Base-by-base conservation (phyloP, 805 yeast genomes). In the Nakazawaea wickerhamii region DNA sequence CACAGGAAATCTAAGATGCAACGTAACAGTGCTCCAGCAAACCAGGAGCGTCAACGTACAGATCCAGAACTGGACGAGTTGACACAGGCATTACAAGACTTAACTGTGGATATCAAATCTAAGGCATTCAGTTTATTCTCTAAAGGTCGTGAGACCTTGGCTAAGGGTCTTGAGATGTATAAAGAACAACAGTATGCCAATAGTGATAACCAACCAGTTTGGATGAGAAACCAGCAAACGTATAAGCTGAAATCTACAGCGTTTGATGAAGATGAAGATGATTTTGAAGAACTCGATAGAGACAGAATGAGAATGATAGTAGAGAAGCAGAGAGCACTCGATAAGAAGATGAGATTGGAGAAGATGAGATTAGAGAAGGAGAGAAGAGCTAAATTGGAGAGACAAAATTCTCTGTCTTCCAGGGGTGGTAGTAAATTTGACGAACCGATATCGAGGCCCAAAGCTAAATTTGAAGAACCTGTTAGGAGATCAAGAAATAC, bases 161-260 rank as follows among this genome's bases (percentile, higher is more conserved):
- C 77, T 48, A 75, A 77, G 50, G 84, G 84, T 31, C 63, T 81
- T 22, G 84, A 77, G 40, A 75, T 73, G 54, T 75, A 81, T 50
- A 75, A 74, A 48, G 59, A 57, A 27, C 60, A 59, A 34, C 59
- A 48, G 30, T 40, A 57, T 43, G 52, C 55, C 33, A 55, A 55
- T 10, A 55, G 54, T 33, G 57, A 59, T 31, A 58, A 60, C 38
- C 55, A 64, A 49, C 95, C 95, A 0, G 77, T 81, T 1, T 86
- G 95, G 95, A 81, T 86, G 89, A 70, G 65, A 44, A 72, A 76
- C 46, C 81, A 75, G 51, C 66, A 61, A 11, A 64, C 54, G 50
- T 71, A 80, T 50, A 73, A 68, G 43, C 63, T 64, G 14, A 67
- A 69, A 3, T 67, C 64, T 8, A 54, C 52, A 31, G 41, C 23